Evolutionary conservation across 768 basidiomycete genomes (phyloP), one percentile per base, ranked within the genome.

Genomic region (Boletus vermiculosoides): DNA sequence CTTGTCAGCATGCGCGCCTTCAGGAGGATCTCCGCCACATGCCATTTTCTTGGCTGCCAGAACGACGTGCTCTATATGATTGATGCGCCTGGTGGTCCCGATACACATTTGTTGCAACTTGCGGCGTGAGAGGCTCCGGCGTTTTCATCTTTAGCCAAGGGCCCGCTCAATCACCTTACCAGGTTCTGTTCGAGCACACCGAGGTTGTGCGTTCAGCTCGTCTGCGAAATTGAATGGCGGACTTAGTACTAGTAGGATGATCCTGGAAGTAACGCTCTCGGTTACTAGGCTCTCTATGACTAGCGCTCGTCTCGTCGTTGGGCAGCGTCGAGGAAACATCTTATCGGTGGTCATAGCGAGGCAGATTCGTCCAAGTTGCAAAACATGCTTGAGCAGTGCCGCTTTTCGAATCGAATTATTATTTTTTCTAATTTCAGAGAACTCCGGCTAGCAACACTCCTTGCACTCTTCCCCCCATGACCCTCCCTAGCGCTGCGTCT

Each of bases 371-470:
- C 39, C 53, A 30, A 54, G 64, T 51, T 28, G 55, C 44, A 42
- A 46, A 28, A 52, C 60, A 22, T 45, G 62, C 49, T 28, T 25
- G 48, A 42, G 50, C 41, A 56, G 58, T 41, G 47, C 56, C 36
- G 52, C 57, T 60, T 69, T 71, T 64, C 59, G 61, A 71, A 57
- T 55, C 55, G 69, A 69, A 71, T 67, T 71, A 63, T 68, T 70
- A 62, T 63, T 60, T 59, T 65, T 65, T 62, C 44, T 54, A 64
- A 65, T 70, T 69, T 63, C 60, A 69, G 56, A 60, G 57, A 67
- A 71, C 59, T 60, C 66, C 61, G 63, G 65, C 62, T 70, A 62
- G 51, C 41, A 62, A 67, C 52, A 58, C 62, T 66, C 61, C 65
- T 71, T 70, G 56, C 50, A 58, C 57, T 69, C 64, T 41, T 66